Conservation (phyloP, 176 grass and related monocot genomes). For the Bothriochloa decipiens region DNA sequence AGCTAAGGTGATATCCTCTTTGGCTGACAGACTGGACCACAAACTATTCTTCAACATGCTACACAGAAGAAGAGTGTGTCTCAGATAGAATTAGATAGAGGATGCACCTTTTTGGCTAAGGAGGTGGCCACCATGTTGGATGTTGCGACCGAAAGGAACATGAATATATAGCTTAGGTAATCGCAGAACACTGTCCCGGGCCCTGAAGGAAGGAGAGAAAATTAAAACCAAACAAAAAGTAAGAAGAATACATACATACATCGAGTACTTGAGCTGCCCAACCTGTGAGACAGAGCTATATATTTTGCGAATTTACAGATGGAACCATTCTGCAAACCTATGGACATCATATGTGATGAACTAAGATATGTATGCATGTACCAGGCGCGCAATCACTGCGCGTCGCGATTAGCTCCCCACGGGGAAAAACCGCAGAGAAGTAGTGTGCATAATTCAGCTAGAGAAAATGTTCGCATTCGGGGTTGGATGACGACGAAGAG, state of each 20-base stretch:
- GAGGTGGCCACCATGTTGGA: constrained; percentile 99
- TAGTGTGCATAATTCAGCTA: background rate
- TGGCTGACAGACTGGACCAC: background rate
- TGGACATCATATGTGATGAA: background rate
- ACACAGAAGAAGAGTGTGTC: background rate
- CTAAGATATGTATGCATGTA: background rate
- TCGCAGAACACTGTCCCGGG: constrained; percentile 96
- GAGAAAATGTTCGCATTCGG: background rate
- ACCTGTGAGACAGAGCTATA: background rate
- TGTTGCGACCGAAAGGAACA: constrained; percentile 91
- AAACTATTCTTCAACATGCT: too few species aligned
- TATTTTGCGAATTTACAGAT: background rate
- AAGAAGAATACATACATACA: background rate
- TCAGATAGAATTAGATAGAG: background rate
- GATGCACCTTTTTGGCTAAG: constrained; percentile 77
- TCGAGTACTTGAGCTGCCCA: background rate
- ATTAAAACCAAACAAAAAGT: background rate
- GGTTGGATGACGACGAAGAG: background rate
- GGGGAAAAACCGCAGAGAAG: background rate
- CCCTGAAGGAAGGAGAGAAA: constrained; percentile 44
- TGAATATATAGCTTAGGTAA: constrained; percentile 90
- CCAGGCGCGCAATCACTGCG: too few species aligned
- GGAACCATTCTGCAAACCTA: background rate
- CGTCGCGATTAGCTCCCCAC: background rate
- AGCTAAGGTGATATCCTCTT: background rate